Conservation (phyloP, 2,329 filamentous ascomycete genomes). For the Dactylonectria estremocensis region DNA sequence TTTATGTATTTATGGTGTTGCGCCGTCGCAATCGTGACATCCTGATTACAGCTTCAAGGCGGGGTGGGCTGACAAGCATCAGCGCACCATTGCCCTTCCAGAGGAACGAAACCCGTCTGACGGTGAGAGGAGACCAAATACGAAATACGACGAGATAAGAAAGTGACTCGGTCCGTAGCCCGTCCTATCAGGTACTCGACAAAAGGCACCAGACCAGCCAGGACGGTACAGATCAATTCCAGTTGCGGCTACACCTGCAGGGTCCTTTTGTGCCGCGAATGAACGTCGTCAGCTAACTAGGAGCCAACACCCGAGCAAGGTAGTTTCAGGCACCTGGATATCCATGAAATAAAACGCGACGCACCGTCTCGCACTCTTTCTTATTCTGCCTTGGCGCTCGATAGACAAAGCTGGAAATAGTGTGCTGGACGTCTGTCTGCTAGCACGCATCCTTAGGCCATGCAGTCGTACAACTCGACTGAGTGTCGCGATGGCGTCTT, state of each 20-base stretch:
- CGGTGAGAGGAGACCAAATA: not conserved
- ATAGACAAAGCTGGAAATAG: not conserved
- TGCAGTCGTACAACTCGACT: slow-evolving; percentile 46
- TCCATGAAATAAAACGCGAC: not conserved
- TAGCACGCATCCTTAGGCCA: slow-evolving; percentile 1
- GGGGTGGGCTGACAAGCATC: not conserved
- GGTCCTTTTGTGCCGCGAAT: slow-evolving; percentile 4
- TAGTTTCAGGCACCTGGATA: not conserved
- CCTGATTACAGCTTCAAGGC: not conserved
- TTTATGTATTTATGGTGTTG: not conserved
- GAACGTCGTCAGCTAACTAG: too few species aligned
- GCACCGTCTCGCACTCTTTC: not conserved
- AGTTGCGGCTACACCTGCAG: slow-evolving; percentile 2
- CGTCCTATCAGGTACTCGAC: not conserved
- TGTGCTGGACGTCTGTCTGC: not conserved
- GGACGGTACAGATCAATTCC: not conserved
- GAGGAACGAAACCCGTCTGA: not conserved
- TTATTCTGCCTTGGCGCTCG: not conserved
- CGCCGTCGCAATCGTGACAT: not conserved
- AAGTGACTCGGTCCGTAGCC: not conserved
- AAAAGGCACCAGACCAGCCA: not conserved
- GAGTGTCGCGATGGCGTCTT: slow-evolving; percentile 50
- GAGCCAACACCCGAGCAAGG: not conserved
- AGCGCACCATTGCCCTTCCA: not conserved
- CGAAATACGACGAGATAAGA: not conserved